Percentiles rank a stretch among this genome's conserved stretches.
Evolutionary conservation across 257 asterid species (phyloP).

Genomic region (Osmanthus fragrans): DNA sequence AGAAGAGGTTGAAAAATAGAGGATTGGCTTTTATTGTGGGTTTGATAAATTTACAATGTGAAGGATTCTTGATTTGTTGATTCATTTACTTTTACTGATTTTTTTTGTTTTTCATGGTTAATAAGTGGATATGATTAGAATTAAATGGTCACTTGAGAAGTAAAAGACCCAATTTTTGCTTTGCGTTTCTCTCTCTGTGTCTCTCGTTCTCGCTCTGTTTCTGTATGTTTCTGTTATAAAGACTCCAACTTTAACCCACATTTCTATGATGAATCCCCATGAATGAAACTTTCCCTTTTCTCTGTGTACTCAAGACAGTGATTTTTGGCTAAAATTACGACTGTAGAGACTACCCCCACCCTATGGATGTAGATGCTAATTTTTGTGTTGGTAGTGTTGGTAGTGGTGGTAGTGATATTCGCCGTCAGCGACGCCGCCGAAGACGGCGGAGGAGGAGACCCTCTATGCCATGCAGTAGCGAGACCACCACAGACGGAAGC

Average conservation of each 20-base stretch:
- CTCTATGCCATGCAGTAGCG: slow-evolving; percentile 42
- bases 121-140: no score
- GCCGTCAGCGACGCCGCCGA: slow-evolving; percentile 36
- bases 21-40: no score
- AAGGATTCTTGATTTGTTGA: no score
- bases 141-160: no score
- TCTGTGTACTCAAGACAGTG: neutral
- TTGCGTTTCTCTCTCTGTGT: neutral
- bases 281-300: neutral
- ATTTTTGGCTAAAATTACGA: neutral
- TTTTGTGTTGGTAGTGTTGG: slow-evolving; percentile 2
- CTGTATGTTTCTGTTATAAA: neutral
- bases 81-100: no score
- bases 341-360: neutral
- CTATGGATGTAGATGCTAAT: neutral
- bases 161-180: no score
- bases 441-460: slow-evolving; percentile 32
- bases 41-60: no score
- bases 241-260: neutral
- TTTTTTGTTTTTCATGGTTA: no score
- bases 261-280: neutral
- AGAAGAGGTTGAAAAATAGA: no score
- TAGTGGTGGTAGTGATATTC: slow-evolving; percentile 16
- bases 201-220: neutral
- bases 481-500: slow-evolving; percentile 47